These are phyloP conservation scores for Auriscalpium orientale DNA, from an alignment of 768 basidiomycete genomes.

Conservation along the genomic window DNA sequence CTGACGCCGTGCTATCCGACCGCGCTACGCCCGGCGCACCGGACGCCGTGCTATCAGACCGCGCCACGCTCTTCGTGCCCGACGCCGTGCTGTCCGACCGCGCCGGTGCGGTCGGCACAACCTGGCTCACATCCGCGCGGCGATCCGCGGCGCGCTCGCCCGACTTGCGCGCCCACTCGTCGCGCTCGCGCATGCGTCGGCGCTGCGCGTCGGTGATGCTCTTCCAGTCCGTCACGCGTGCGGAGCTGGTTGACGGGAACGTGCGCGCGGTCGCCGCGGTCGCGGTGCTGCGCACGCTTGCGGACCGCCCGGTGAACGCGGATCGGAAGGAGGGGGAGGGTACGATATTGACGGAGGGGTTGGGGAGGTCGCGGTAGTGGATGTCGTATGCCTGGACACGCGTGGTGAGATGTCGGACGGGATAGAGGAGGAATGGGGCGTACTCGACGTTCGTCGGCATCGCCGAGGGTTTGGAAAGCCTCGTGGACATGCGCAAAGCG, in stretches of 20 bases:
- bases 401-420: neutral
- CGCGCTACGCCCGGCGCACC: no score
- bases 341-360: neutral
- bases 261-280: neutral
- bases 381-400: neutral
- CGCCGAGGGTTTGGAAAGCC: conserved; percentile 53
- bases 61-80: neutral
- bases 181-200: conserved; percentile 1
- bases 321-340: neutral
- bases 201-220: neutral
- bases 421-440: conserved; percentile 8
- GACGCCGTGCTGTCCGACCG: neutral
- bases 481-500: conserved; percentile 42
- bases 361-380: neutral
- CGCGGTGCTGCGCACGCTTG: neutral
- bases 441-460: conserved; percentile 49
- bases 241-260: neutral
- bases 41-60: no score
- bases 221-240: neutral
- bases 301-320: neutral
- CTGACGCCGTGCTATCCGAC: no score
- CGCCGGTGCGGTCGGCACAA: neutral
- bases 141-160: neutral
- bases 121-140: neutral
- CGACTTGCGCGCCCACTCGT: neutral